Percentiles rank a stretch among this genome's conserved stretches.
phyloP scores from a whole-genome alignment of 306 rosid species.

The Trifolium subterraneum region DNA sequence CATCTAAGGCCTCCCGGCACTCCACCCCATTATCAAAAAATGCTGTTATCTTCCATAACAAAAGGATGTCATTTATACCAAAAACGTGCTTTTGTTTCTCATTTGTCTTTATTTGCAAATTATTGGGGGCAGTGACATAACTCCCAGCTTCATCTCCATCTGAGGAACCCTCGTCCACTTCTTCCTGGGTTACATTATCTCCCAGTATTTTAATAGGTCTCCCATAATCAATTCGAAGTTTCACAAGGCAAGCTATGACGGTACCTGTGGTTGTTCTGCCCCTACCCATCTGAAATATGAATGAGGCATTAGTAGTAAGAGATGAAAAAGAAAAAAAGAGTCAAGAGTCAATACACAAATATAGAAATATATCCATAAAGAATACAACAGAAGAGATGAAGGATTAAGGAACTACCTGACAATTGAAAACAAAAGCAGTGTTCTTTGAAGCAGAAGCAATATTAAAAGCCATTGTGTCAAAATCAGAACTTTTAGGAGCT shows the following conservation, averaged over 20 bases:
- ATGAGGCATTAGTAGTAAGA: slow-evolving; percentile 30
- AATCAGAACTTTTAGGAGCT: slow-evolving; percentile 94
- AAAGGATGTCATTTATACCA: slow-evolving; percentile 89
- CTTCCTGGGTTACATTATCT: slow-evolving; percentile 60
- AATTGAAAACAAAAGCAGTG: slow-evolving; percentile 90
- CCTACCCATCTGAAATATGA: slow-evolving; percentile 78
- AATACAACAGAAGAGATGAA: slow-evolving; percentile 31
- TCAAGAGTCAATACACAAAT: not conserved
- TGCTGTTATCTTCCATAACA: slow-evolving; percentile 88
- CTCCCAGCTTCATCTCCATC: slow-evolving; percentile 78
- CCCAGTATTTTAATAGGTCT: slow-evolving; percentile 77
- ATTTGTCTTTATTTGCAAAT: slow-evolving; percentile 48
- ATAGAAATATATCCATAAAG: slow-evolving; percentile 22
- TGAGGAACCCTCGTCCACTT: slow-evolving; percentile 62
- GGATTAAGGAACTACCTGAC: slow-evolving; percentile 69
- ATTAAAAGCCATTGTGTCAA: slow-evolving; percentile 75
- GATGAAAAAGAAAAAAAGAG: slow-evolving; percentile 28
- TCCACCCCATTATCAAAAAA: slow-evolving; percentile 89
- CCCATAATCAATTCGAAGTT: slow-evolving; percentile 82
- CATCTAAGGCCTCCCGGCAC: slow-evolving; percentile 91
- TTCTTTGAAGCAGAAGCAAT: slow-evolving; percentile 77
- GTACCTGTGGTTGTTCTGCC: slow-evolving; percentile 98
- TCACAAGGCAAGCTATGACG: slow-evolving; percentile 91
- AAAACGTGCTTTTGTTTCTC: slow-evolving; percentile 64
- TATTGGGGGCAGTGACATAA: slow-evolving; percentile 38